Base-by-base conservation (phyloP, 1,139 yeast species). In the Kodamaea suecica region DNA sequence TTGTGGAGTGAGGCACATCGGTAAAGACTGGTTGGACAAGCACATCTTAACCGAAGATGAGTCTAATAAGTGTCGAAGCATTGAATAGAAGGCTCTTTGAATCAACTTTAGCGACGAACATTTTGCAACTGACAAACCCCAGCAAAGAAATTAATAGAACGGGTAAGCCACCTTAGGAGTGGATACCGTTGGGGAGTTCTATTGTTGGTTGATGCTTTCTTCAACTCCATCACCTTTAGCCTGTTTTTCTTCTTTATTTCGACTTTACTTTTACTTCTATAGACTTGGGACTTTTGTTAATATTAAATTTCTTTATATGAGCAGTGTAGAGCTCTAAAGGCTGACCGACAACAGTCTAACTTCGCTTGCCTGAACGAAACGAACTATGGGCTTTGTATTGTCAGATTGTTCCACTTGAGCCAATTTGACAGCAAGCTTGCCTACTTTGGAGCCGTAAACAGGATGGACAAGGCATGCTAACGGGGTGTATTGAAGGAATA, bases 1-100 rank as follows among this genome's bases (percentile, higher is more conserved):
- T 9, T 80, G 87, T 59, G 85, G 85, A 1, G 43, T 52, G 24
- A 51, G 75, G 31, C 71, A 67, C 46, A 47, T 59, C 12, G 82
- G 80, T 4, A 63, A 64, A 29, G 70, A 63, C 26, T 80, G 87
- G 87, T 61, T 80, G 17, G 73, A 73, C 26, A 51, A 60, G 16
- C 87, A 80, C 50, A 67, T 80, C 15, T 55, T 76, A 34, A 65
- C 65, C 0, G 52, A 48, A 1, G 62, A 59, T 29, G 37, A 23
- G 2, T 37, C 44, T 5, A 53, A 53, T 27, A 57, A 50, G 39
- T 70, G 76, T 42, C 57, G 62, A 4, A 54, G 43, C 28, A 30
- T 46, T 19, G 21, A 19, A n/a, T 23, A 23, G n/a, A 23, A 11
- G 11, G 26, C 26, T 23, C 13, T 7, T n/a, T n/a, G n/a, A n/a